A percentile compares a stretch with the other conserved stretches of the same genome.
Conservation (phyloP, 306 rosid species). For the Lithocarpus polystachyus region DNA sequence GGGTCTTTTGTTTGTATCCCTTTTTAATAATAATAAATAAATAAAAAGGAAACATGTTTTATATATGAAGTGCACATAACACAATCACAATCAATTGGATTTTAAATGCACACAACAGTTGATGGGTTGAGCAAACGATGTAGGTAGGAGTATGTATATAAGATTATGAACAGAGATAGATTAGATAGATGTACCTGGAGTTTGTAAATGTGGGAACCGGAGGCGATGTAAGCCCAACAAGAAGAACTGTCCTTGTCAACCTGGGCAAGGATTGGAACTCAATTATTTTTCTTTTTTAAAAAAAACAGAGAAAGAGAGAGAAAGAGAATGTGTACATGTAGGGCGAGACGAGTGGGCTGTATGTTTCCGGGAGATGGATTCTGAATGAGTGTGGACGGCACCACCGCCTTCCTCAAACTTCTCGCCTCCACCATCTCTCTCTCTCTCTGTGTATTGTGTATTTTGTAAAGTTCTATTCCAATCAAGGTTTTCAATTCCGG, state of each 20-base stretch:
- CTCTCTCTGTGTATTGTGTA: background rate
- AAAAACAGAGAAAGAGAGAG: background rate
- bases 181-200: conserved; percentile 46
- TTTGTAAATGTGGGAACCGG: conserved; percentile 62
- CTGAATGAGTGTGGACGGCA: conserved; percentile 59
- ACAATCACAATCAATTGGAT: too few species aligned
- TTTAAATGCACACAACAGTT: too few species aligned
- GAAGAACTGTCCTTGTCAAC: conserved; percentile 40
- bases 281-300: background rate
- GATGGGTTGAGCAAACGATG: background rate
- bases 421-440: conserved; percentile 50
- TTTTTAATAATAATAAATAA: background rate
- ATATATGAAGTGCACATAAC: background rate
- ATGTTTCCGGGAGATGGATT: conserved; percentile 81
- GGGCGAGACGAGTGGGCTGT: conserved; percentile 86
- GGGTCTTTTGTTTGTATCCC: too few species aligned
- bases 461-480: too few species aligned
- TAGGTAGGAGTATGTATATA: too few species aligned
- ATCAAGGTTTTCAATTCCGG: too few species aligned
- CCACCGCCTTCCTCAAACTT: conserved; percentile 63
- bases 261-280: conserved; percentile 24
- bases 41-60: background rate
- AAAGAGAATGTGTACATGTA: conserved; percentile 39
- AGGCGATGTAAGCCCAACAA: conserved; percentile 69
- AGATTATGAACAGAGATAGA: too few species aligned